phyloP scores from a whole-genome alignment of 2,329 filamentous ascomycete species.

The Huntiella abstrusa region DNA sequence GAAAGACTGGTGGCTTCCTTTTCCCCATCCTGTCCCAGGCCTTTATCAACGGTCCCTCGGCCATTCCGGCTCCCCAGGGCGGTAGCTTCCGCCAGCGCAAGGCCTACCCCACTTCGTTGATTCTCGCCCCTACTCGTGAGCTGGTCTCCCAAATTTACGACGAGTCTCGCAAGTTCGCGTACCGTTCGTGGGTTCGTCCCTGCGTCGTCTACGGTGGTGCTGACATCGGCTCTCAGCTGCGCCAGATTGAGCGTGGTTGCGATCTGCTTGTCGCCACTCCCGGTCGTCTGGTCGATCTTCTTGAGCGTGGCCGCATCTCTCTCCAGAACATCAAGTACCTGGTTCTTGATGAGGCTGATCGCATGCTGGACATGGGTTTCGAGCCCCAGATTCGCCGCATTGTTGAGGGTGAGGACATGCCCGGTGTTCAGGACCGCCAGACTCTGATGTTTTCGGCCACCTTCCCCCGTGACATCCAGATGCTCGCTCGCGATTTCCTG shows the following conservation, averaged over 20 bases:
- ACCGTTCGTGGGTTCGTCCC: slow-evolving; percentile 95
- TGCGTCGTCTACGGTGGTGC: slow-evolving; percentile 98
- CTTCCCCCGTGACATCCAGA: slow-evolving; percentile 97
- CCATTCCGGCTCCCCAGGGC: slow-evolving; percentile 42
- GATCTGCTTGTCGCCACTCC: slow-evolving; percentile 94
- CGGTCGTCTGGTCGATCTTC: slow-evolving; percentile 90
- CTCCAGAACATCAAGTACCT: slow-evolving; percentile 98
- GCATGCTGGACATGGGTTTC: slow-evolving; percentile 99
- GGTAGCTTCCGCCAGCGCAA: slow-evolving; percentile 89
- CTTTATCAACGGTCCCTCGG: slow-evolving; percentile 71
- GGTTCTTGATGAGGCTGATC: slow-evolving; percentile 95
- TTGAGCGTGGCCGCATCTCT: slow-evolving; percentile 95
- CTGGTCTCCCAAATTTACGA: slow-evolving; percentile 98
- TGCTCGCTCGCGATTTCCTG: slow-evolving; percentile 95
- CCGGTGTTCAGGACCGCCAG: slow-evolving; percentile 61
- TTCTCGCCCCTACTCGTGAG: slow-evolving; percentile 92
- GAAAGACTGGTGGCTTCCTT: slow-evolving; percentile 98
- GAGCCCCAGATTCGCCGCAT: slow-evolving; percentile 98
- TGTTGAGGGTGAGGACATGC: slow-evolving; percentile 98
- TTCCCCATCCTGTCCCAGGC: slow-evolving; percentile 98
- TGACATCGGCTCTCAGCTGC: slow-evolving; percentile 93
- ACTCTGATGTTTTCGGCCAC: slow-evolving; percentile 99
- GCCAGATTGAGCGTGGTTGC: slow-evolving; percentile 92
- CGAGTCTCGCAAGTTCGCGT: slow-evolving; percentile 92
- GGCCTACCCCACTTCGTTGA: slow-evolving; percentile 89